Evolutionary conservation across 129 eudicot species (phyloP).

Genomic region (Arctium minus): DNA sequence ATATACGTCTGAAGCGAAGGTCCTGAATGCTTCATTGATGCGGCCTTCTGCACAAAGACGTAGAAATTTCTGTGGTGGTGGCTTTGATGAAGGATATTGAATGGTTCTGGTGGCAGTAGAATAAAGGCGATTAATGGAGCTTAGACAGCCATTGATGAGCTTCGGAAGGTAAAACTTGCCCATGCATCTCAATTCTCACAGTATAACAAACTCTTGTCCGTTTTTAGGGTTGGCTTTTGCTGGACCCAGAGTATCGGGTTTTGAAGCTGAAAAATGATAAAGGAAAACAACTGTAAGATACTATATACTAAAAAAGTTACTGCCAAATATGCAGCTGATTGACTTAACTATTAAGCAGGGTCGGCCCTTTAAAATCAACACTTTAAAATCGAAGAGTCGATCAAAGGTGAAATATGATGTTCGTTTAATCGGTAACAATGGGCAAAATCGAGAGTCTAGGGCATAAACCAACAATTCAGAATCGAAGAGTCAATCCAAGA

Average conservation of each 20-base stretch:
- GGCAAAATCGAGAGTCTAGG: no score
- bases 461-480: no score
- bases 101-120: constrained; percentile 18
- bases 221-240: neutral
- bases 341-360: no score
- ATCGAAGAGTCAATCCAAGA: no score
- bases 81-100: constrained; percentile 17
- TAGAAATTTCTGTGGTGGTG: constrained; percentile 24
- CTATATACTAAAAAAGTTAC: no score
- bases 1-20: constrained; percentile 38
- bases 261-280: no score
- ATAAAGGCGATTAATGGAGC: constrained; percentile 1
- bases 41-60: constrained; percentile 11
- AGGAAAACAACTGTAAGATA: no score
- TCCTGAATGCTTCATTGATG: constrained; percentile 55
- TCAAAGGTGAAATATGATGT: no score
- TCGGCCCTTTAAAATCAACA: no score
- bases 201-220: neutral
- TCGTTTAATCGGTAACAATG: no score
- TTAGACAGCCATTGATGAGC: constrained; percentile 3
- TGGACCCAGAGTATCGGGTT: neutral
- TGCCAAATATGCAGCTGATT: no score
- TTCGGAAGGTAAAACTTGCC: constrained; percentile 10
- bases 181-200: constrained; percentile 18
- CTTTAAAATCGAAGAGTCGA: no score